A percentile compares a stretch with the other conserved stretches of the same genome.
Conservation (phyloP, 768 basidiomycete species). For the Suillus sp. region DNA sequence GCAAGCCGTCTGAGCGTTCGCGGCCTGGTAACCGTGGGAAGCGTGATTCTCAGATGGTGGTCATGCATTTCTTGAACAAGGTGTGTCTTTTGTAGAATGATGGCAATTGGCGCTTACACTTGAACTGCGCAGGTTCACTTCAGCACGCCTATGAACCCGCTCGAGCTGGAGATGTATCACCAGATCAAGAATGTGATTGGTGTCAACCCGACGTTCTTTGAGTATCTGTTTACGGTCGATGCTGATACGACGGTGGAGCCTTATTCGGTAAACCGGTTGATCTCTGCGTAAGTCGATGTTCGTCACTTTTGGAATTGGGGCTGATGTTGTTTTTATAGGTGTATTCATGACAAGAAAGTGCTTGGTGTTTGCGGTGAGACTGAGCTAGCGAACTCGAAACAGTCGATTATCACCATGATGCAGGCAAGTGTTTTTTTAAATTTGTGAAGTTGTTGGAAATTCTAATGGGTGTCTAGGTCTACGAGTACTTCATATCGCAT, state of each 20-base stretch:
- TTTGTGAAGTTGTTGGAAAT: not conserved
- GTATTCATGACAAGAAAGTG: conserved; percentile 95
- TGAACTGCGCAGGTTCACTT: conserved; percentile 77
- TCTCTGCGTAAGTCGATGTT: conserved; percentile 77
- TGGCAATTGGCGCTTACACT: conserved; percentile 1
- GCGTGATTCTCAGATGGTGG: conserved; percentile 93
- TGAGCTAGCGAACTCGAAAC: conserved; percentile 87
- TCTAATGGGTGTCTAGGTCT: conserved; percentile 57
- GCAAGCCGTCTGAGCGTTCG: conserved; percentile 91
- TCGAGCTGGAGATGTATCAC: conserved; percentile 98
- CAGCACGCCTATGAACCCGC: conserved; percentile 92
- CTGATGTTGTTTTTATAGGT: conserved; percentile 47
- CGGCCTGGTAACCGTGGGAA: conserved; percentile 98
- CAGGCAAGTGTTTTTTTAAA: conserved; percentile 52
- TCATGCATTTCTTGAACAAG: conserved; percentile 99
- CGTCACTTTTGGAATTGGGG: not conserved
- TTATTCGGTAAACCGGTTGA: conserved; percentile 82
- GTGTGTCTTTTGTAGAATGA: conserved; percentile 35
- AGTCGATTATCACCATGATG: conserved; percentile 97
- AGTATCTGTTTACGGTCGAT: conserved; percentile 91
- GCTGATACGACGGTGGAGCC: conserved; percentile 95
- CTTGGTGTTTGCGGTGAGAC: conserved; percentile 97
- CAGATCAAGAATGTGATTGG: conserved; percentile 99
- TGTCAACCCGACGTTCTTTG: conserved; percentile 98
- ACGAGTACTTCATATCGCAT: conserved; percentile 99